A percentile compares a stretch with the other conserved stretches of the same genome.
Conservation (phyloP, 768 basidiomycete species). For the Plicaturopsis crispa region DNA sequence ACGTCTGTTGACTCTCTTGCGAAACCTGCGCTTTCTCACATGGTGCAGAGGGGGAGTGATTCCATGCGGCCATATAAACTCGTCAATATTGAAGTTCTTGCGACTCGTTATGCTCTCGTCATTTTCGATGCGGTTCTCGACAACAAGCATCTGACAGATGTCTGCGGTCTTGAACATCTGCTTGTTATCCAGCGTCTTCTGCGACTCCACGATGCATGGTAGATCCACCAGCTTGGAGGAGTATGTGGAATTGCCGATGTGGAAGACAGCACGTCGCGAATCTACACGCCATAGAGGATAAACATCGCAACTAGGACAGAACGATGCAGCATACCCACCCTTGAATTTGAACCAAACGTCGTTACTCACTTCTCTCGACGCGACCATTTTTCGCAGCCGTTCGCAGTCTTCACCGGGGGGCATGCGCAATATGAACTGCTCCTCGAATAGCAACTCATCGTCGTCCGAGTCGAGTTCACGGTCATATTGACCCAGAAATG, state of each 20-base stretch:
- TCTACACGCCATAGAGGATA: constrained; percentile 38
- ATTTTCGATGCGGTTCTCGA: constrained; percentile 65
- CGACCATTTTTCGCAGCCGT: constrained; percentile 73
- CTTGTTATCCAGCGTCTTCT: constrained; percentile 93
- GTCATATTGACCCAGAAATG: constrained; percentile 88
- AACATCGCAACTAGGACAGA: constrained; percentile 3
- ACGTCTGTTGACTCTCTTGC: constrained; percentile 80
- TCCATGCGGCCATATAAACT: constrained; percentile 97
- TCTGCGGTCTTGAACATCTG: constrained; percentile 99
- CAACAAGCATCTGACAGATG: constrained; percentile 98
- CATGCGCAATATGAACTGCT: constrained; percentile 91
- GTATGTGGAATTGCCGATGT: constrained; percentile 73
- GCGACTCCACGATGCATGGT: constrained; percentile 88
- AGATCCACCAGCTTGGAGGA: constrained; percentile 93
- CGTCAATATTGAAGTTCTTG: constrained; percentile 81
- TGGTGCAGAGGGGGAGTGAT: constrained; percentile 89
- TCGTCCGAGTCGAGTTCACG: constrained; percentile 93
- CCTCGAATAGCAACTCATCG: constrained; percentile 92
- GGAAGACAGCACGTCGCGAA: constrained; percentile 84
- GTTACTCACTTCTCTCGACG: constrained; percentile 65
- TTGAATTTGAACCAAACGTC: constrained; percentile 99
- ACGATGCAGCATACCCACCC: constrained; percentile 37
- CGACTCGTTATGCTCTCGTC: constrained; percentile 59
- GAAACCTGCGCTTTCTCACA: constrained; percentile 85
- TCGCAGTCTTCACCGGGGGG: constrained; percentile 81